A percentile compares a stretch with the other conserved stretches of the same genome.
phyloP scores from a whole-genome alignment of 140 eudicot species.

The Artemisia princeps region DNA sequence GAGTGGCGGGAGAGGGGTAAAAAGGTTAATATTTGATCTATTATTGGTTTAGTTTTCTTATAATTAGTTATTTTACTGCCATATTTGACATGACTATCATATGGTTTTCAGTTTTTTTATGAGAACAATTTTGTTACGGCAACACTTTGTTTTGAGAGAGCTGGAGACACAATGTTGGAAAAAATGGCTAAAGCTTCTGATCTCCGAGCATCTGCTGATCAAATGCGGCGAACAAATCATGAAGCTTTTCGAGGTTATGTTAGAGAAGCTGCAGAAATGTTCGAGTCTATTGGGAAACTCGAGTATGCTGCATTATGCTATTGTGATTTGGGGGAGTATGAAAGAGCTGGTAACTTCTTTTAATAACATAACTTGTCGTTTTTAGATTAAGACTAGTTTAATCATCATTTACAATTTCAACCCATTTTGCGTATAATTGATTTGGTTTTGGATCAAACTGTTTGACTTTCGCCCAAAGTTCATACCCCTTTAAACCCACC shows the following conservation, averaged over 20 bases:
- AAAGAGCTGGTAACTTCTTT: slow-evolving; percentile 54
- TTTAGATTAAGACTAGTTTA: neutral
- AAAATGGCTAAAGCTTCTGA: slow-evolving; percentile 58
- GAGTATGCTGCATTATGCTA: slow-evolving; percentile 64
- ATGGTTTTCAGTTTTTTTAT: slow-evolving; percentile 43
- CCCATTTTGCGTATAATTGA: too few species aligned
- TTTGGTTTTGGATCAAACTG: too few species aligned
- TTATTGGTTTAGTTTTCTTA: neutral
- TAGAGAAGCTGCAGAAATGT: slow-evolving; percentile 65
- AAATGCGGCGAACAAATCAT: slow-evolving; percentile 37
- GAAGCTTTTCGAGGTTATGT: slow-evolving; percentile 32
- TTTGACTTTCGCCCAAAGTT: too few species aligned
- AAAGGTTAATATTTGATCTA: slow-evolving; percentile 36
- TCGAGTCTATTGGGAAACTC: slow-evolving; percentile 47
- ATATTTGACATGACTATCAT: neutral
- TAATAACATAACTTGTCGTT: neutral
- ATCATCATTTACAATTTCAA: too few species aligned
- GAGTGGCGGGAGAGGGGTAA: slow-evolving; percentile 71
- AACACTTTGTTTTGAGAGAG: slow-evolving; percentile 71
- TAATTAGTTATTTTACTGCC: neutral
- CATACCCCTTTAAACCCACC: neutral
- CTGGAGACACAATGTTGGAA: slow-evolving; percentile 64
- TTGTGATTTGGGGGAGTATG: slow-evolving; percentile 57
- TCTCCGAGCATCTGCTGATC: slow-evolving; percentile 45
- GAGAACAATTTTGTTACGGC: slow-evolving; percentile 79